Base-by-base conservation (phyloP, 371 early-diverging fungal species). In the Mortierella sp. region DNA sequence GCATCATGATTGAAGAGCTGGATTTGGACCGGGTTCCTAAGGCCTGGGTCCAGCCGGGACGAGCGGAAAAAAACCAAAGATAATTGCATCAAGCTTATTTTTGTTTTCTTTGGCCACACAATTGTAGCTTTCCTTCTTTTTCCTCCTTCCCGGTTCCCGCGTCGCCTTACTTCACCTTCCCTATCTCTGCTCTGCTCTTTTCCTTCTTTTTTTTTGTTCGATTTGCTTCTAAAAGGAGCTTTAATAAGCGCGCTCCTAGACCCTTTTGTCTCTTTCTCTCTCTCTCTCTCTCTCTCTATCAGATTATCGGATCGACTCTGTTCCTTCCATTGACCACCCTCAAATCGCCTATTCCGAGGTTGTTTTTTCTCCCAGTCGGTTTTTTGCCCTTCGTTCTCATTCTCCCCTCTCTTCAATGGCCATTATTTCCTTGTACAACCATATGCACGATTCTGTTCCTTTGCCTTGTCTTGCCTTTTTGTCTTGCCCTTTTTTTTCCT, bases 21-120 rank as follows among this genome's bases (percentile, higher is more conserved):
- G 59, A 31, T 31, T 59, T 59, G 59, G 59, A 59, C 34, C 31
- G 59, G 59, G 59, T 59, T 59, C 59, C 59, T 16, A 59, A 31
- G 59, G 64, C 34, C 64, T 64, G 64, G 64, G 64, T 64, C 37
- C 64, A 64, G 8, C 40, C 34, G 64, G 64, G 64, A 64, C 31
- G 14, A 31, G n/a, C 1, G 19, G 50, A 14, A 53, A 59, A 31
- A 59, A 59, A 59, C 26, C 59, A 31, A 59, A 26, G 31, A 59
- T 31, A 59, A 59, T 64, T 64, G 64, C 64, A 64, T 31, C 64
- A 64, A 64, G 64, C 64, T 37, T 53, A 21, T 53, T 28, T 64
- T 64, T 53, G 5, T 24, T 34, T 64, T 64, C 37, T 37, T 34
- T 21, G 14, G 16, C 34, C 64, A 53, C 3, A 14, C 31, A 16